Conservation (phyloP, 2,329 filamentous ascomycete genomes). For the Fusarium avenaceum region DNA sequence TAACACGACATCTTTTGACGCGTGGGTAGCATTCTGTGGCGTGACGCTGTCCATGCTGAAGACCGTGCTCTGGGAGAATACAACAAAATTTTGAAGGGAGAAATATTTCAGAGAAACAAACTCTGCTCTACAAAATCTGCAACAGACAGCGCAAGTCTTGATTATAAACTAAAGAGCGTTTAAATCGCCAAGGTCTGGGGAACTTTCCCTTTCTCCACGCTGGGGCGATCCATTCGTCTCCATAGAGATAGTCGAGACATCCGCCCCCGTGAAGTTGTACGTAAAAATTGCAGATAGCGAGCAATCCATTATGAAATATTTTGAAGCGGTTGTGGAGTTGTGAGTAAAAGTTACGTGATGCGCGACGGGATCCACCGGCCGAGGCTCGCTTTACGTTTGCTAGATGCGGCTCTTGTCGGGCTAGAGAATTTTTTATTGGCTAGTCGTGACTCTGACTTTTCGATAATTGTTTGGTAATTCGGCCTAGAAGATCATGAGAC, state of each 20-base stretch:
- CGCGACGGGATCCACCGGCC: conserved; percentile 8
- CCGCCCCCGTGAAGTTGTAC: conserved; percentile 16
- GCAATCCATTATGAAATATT: conserved; percentile 24
- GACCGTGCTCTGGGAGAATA: background rate
- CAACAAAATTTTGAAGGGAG: background rate
- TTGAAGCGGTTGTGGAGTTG: conserved; percentile 5
- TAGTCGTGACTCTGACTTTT: conserved; percentile 2
- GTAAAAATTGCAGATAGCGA: conserved; percentile 24
- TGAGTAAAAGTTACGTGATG: conserved; percentile 29
- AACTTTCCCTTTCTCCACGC: conserved; percentile 19
- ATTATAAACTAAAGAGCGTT: background rate
- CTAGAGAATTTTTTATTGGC: background rate
- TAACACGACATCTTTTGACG: conserved; percentile 4
- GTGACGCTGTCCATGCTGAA: conserved; percentile 8
- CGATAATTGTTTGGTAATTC: conserved; percentile 12
- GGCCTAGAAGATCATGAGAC: background rate
- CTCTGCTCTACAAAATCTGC: background rate
- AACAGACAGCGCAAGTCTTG: background rate
- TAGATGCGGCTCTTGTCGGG: conserved; percentile 25
- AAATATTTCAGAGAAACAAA: background rate
- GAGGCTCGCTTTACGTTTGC: conserved; percentile 18
- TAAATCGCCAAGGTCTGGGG: conserved; percentile 27
- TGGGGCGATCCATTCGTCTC: conserved; percentile 1
- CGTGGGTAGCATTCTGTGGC: background rate
- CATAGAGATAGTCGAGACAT: background rate